phyloP scores from a whole-genome alignment of 2,329 filamentous ascomycete genomes.

The Ophiocordyceps camponoti-rufipedis region DNA sequence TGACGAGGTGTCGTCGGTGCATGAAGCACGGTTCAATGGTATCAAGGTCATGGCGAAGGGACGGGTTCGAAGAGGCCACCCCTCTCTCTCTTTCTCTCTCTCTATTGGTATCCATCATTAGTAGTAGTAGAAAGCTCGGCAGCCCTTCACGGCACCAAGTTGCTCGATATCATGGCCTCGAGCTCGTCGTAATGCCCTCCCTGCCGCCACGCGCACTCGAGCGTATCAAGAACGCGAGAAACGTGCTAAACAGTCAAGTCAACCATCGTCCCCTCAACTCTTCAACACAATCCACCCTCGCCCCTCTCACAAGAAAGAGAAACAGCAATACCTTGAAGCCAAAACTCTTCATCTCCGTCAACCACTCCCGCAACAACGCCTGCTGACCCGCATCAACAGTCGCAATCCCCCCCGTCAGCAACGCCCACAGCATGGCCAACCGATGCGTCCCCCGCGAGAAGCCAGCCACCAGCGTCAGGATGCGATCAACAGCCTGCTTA shows the following conservation, averaged over 20 bases:
- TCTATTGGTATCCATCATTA: background rate
- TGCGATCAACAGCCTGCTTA: background rate
- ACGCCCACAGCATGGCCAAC: conserved; percentile 2
- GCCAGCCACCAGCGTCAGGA: conserved; percentile 1
- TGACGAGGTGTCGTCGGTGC: too few species aligned
- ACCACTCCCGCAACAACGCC: background rate
- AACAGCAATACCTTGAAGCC: conserved; percentile 1
- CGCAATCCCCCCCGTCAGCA: conserved; percentile 2
- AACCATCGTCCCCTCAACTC: background rate
- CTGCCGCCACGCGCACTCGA: conserved; percentile 3
- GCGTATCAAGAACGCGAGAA: conserved; percentile 3
- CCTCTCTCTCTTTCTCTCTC: background rate
- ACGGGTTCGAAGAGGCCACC: too few species aligned
- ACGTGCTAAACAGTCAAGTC: conserved; percentile 1
- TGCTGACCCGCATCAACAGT: conserved; percentile 1
- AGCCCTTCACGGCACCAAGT: conserved; percentile 3
- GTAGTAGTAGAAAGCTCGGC: too few species aligned
- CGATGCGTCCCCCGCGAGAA: conserved; percentile 3
- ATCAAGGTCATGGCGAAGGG: too few species aligned
- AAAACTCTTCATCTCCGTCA: conserved; percentile 1
- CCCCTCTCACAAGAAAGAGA: background rate
- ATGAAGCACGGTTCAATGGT: too few species aligned
- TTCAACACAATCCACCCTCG: background rate
- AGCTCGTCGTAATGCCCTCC: conserved; percentile 2
- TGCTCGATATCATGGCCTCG: conserved; percentile 3